Conservation (phyloP, 108 stramenopile species). For the Tribonema minus region DNA sequence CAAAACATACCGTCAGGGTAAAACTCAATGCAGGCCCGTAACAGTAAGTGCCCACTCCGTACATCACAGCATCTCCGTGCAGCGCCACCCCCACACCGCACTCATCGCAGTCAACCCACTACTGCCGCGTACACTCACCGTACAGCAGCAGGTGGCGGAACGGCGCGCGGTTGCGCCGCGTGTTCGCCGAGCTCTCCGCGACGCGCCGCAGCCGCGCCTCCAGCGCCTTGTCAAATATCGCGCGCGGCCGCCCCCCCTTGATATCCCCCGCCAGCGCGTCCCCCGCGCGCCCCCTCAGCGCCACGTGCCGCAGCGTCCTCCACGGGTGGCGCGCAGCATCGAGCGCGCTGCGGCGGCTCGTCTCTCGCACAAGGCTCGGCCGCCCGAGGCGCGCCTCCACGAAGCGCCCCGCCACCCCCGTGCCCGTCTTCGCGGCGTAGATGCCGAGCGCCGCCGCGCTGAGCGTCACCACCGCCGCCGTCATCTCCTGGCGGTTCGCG, state of each 20-base stretch:
- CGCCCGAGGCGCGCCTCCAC: constrained; percentile 89
- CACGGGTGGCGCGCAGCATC: constrained; percentile 50
- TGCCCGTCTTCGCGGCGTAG: constrained; percentile 72
- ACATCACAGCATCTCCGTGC: no score
- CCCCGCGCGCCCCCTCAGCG: no score
- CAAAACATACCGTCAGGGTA: no score
- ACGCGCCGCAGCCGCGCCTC: constrained; percentile 72
- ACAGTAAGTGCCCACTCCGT: no score
- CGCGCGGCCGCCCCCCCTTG: constrained; percentile 12
- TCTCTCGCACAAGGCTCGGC: constrained; percentile 93
- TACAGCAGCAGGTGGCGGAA: constrained; percentile 94
- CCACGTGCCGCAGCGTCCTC: no score
- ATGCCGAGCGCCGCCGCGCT: constrained; percentile 84
- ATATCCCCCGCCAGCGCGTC: constrained; percentile 26
- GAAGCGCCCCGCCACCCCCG: constrained; percentile 77
- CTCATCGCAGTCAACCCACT: background rate
- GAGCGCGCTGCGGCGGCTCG: constrained; percentile 74
- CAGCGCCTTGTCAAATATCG: constrained; percentile 49
- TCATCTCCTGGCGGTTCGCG: constrained; percentile 70
- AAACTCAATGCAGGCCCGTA: no score
- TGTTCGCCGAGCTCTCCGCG: constrained; percentile 89
- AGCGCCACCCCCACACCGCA: no score
- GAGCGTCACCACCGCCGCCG: constrained; percentile 79
- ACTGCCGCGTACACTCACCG: constrained; percentile 2
- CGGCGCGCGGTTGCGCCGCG: constrained; percentile 92